phyloP scores from a whole-genome alignment of 495 filamentous ascomycete species.

The Penicillium longicatenatum region DNA sequence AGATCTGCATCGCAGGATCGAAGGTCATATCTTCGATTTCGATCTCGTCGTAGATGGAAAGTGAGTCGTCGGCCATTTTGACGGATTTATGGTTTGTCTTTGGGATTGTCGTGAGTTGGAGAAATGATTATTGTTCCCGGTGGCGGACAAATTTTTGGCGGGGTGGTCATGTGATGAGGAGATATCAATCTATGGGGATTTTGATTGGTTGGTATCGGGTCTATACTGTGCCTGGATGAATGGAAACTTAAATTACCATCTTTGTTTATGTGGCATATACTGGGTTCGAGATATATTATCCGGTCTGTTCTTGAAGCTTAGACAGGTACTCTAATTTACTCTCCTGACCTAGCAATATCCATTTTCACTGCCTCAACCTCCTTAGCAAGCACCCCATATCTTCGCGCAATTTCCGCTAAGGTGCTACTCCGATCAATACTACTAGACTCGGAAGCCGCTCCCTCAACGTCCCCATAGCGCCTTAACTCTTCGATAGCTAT shows the following conservation, averaged over 20 bases:
- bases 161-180: constrained; percentile 35
- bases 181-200: not conserved
- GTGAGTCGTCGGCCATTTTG: constrained; percentile 66
- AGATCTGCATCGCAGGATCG: constrained; percentile 78
- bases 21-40: constrained; percentile 99
- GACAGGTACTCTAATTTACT: too few relatives aligned
- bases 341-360: constrained; percentile 56
- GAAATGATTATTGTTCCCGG: constrained; percentile 8
- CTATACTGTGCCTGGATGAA: not conserved
- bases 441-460: constrained; percentile 6
- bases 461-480: constrained; percentile 52
- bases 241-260: not conserved
- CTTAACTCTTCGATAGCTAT: constrained; percentile 51
- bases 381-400: constrained; percentile 55
- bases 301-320: not conserved
- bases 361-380: constrained; percentile 56
- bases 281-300: not conserved
- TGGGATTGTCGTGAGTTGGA: not conserved
- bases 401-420: constrained; percentile 59
- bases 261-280: not conserved
- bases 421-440: constrained; percentile 25
- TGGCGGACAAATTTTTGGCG: constrained; percentile 29
- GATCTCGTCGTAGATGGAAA: constrained; percentile 94
- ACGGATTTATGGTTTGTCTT: not conserved
- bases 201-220: not conserved